These are phyloP conservation scores for Wickerhamomyces bisporus DNA, from an alignment of 805 yeast genomes.

Conservation along the genomic window DNA sequence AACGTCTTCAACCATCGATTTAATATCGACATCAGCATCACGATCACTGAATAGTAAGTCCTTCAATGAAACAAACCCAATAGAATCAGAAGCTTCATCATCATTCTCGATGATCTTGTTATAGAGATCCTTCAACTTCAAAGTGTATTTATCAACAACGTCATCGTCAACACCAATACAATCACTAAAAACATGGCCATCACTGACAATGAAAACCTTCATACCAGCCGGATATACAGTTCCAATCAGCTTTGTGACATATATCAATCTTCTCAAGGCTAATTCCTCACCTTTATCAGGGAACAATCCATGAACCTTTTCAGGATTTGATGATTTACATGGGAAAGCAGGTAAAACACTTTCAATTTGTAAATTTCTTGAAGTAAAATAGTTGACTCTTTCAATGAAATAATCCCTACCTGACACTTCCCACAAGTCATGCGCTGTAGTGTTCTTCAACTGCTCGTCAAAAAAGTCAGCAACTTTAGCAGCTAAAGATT, in stretches of 20 bases:
- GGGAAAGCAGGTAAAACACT: slow-evolving; percentile 63
- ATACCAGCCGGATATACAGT: slow-evolving; percentile 51
- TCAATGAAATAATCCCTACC: slow-evolving; percentile 40
- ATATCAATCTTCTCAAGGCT: slow-evolving; percentile 34
- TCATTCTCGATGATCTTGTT: slow-evolving; percentile 25
- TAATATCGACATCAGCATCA: slow-evolving; percentile 24
- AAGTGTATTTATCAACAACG: slow-evolving; percentile 44
- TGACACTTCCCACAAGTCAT: slow-evolving; percentile 45
- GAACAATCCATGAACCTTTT: slow-evolving; percentile 41
- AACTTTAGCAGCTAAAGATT: slow-evolving; percentile 25
- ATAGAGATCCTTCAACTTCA: slow-evolving; percentile 39
- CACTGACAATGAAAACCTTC: slow-evolving; percentile 52
- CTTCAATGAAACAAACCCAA: slow-evolving; percentile 38
- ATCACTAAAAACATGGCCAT: slow-evolving; percentile 62
- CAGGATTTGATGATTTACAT: slow-evolving; percentile 53
- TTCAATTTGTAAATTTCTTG: slow-evolving; percentile 42
- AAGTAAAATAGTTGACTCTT: slow-evolving; percentile 43
- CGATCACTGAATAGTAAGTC: slow-evolving; percentile 29
- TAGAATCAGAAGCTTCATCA: slow-evolving; percentile 23
- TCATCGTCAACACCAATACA: slow-evolving; percentile 59
- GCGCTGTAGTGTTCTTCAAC: slow-evolving; percentile 40
- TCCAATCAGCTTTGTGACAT: slow-evolving; percentile 25
- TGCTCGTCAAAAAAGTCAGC: slow-evolving; percentile 40
- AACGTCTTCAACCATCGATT: slow-evolving; percentile 27
- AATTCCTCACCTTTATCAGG: slow-evolving; percentile 54